Evolutionary conservation across 2,329 filamentous ascomycete species (phyloP).

Genomic region (Sphaerulina vaccinii): DNA sequence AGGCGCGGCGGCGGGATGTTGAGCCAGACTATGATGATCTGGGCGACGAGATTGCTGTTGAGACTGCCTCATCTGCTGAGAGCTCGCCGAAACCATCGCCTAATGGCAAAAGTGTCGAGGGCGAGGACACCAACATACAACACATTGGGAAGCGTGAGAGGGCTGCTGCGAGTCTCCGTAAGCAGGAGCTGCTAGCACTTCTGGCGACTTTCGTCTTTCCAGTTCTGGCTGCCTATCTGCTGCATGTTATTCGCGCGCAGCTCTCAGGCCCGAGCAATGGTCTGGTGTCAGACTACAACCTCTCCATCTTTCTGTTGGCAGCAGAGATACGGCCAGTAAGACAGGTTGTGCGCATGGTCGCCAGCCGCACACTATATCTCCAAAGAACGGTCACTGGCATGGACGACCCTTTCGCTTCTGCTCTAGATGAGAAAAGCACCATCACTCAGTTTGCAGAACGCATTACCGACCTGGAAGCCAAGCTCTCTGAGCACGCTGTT

Average conservation of each 20-base stretch:
- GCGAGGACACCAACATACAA: conserved; percentile 11
- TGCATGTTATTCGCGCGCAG: conserved; percentile 77
- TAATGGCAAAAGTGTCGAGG: conserved; percentile 11
- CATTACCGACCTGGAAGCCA: conserved; percentile 35
- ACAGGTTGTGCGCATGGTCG: conserved; percentile 77
- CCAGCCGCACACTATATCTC: conserved; percentile 74
- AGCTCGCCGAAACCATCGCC: conserved; percentile 21
- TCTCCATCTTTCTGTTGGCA: conserved; percentile 84
- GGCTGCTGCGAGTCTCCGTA: conserved; percentile 64
- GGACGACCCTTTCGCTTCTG: conserved; percentile 27
- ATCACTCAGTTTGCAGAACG: conserved; percentile 30
- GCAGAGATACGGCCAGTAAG: conserved; percentile 81
- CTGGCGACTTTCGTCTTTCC: conserved; percentile 77
- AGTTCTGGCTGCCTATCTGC: conserved; percentile 73
- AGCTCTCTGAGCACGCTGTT: conserved; percentile 28
- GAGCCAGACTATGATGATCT: conserved; percentile 15
- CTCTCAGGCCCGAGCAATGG: conserved; percentile 81
- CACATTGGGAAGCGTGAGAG: conserved; percentile 29
- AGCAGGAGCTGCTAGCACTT: conserved; percentile 73
- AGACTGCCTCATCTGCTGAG: conserved; percentile 26
- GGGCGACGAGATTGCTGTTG: conserved; percentile 26
- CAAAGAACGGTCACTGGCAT: conserved; percentile 63
- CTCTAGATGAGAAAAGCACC: conserved; percentile 37
- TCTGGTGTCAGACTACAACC: conserved; percentile 86
- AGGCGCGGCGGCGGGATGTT: conserved; percentile 34